Base-by-base conservation (phyloP, 2,329 filamentous ascomycete species). In the Beauveria bassiana region DNA sequence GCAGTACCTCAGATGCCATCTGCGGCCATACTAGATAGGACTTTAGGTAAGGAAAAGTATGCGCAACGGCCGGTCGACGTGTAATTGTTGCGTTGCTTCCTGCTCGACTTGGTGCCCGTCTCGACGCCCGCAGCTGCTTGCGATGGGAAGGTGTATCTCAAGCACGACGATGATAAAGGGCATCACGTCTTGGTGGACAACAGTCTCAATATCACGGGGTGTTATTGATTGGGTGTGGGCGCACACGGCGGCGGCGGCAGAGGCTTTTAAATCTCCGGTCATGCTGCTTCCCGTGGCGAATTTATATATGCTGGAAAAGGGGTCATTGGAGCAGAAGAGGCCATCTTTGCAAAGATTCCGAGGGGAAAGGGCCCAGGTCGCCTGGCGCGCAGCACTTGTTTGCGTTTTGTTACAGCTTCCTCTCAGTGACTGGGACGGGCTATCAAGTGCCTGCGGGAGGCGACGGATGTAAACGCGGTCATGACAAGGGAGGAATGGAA, bases 51-150 rank as follows among this genome's bases (percentile, higher is more conserved):
- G 16, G 72, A 78, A 65, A 70, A 72, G 8, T 78, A 75, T 63
- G 69, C 71, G 5, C 63, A 71, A 16, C 66, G 59, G 52, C 47
- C 70, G 38, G 67, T 73, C n/a, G 68, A 74, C 64, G 69, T 73
- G 24, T 79, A 76, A 63, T 64, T 79, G 20, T 70, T 77, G 61
- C 74, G 78, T 65, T 70, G 71, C 43, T 79, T 72, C 66, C 74
- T 78, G 45, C 56, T 76, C n/a, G 73, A 79, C 50, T 63, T 71
- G 8, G 62, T 72, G n/a, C 70, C 69, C n/a, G 55, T 24, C 10
- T 63, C 73, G 7, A 50, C 66, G 28, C 63, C 69, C 46, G 53
- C 63, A 12, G 59, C 26, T 18, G n/a, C 45, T 8, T 64, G 64
- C 52, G 64, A 70, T 24, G 67, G 71, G 34, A 63, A 68, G 26